Base-by-base conservation (phyloP, 208 protist genomes). In the Crithidia fasciculata region DNA sequence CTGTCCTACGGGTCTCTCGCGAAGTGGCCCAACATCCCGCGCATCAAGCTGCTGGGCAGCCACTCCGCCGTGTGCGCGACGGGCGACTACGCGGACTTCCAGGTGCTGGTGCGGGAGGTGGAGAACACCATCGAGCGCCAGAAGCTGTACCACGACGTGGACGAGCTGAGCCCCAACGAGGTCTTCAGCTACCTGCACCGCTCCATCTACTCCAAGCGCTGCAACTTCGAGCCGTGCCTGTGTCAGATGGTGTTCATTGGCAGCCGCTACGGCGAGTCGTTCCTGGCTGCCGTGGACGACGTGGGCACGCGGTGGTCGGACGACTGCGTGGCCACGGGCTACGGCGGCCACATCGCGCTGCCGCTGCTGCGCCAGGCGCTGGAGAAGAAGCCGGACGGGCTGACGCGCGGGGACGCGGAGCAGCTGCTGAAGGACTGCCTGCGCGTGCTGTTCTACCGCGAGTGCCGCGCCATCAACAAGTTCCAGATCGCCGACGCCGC, bases 51-150 rank as follows among this genome's bases (percentile, higher is more conserved):
- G 15, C 67, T 99, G 47, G 97, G 97, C 56, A 56, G 81, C n/a
- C 68, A 94, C 76, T 96, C 95, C 9, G 78, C 96, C 36, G 64
- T 99, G 37, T 98, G 96, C 50, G 95, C 87, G 9, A 93, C 92
- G 16, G 98, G 98, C 44, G 98, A 99, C 85, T 97, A 97, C 72
- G 97, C 96, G 41, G 98, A 99, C 81, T 99, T 98, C 79, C 98
- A 99, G 87, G 78, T 90, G 54, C 90, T 99, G 74, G 81, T 84
- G 18, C 69, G 87, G 44, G 60, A 85, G 39, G 62, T 99, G 37
- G 81, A 93, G 40, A 83, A 94, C 45, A 83, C 92, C 45, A 86
- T 97, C 66, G 89, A 95, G 45, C 83, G 80, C 5, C 90, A 95
- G 66, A 76, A 70, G 52, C 78, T 94, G 71, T 86, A 94, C 75